Percentiles rank a stretch among this genome's conserved stretches.
Evolutionary conservation across 1,284 basidiomycete genomes (phyloP).

Genomic region (Boletus sp.): DNA sequence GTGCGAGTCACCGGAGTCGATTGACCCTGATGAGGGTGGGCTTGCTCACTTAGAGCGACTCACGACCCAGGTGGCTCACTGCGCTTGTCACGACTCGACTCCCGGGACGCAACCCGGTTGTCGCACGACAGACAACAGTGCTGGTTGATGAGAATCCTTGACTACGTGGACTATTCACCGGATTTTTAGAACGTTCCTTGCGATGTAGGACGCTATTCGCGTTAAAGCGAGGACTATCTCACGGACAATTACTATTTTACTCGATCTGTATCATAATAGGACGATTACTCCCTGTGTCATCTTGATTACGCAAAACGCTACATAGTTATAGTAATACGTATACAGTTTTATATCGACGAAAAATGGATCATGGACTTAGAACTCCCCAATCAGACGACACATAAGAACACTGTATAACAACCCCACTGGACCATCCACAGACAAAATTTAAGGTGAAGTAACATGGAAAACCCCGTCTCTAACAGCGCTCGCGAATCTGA

Average conservation of each 20-base stretch:
- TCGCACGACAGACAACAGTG: neutral
- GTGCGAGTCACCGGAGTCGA: conserved; percentile 26
- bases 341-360: too few species aligned
- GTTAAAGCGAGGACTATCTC: neutral
- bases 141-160: neutral
- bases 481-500: too few species aligned
- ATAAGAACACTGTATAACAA: too few species aligned
- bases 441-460: too few species aligned
- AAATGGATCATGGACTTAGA: neutral
- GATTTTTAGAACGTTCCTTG: neutral
- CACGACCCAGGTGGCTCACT: neutral
- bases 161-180: neutral
- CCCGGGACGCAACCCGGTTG: neutral
- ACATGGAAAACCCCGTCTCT: too few species aligned
- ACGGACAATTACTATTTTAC: neutral
- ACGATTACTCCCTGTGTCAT: conserved; percentile 5
- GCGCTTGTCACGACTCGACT: neutral
- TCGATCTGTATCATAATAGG: conserved; percentile 6
- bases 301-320: neutral
- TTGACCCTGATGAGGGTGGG: conserved; percentile 3
- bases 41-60: neutral
- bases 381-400: too few species aligned
- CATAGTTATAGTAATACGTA: too few species aligned
- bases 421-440: too few species aligned
- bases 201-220: conserved; percentile 2